Base-by-base conservation (phyloP, 257 asterid species). In the Leonotis leonurus region DNA sequence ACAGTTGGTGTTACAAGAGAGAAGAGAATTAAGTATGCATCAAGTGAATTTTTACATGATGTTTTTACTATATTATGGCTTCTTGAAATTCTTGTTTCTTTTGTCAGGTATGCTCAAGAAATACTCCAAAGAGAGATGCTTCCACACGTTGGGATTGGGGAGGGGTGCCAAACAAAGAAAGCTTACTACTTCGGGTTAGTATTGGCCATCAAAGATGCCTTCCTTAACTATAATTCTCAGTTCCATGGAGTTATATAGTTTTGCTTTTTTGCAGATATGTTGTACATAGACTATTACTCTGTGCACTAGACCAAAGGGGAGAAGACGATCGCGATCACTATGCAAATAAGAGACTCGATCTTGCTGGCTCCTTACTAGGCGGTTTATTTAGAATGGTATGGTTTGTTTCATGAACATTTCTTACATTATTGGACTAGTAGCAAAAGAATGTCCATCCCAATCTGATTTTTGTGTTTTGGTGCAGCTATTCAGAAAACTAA, bases 81-180 rank as follows among this genome's bases (percentile, higher is more conserved):
- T 44, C 27, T 17, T 3, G 3, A 21, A 16, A 12, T 26, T 7
- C 20, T 44, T 35, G 35, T 11, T 26, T 36, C 32, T 39, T 2
- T 29, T 27, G 4, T 26, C 67, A 88, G 96, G 76, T 84, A 89
- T 73, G 97, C 97, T 13, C 84, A 52, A 67, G 95, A 89, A 71
- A 89, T 89, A 56, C 97, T 89, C 62, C 94, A 89, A 71, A 79
- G 79, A 57, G 95, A 89, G 76, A 86, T 89, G 95, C 97, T 89
- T 75, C 97, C 95, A 35, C 97, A 89, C 46, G 97, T 89, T 60
- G 90, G 97, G 18, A 73, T 84, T 39, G 90, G 80, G 13, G 97
- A 89, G 64, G 68, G 73, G 50, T 84, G 85, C 26, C 94, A 86
- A 70, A 79, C 95, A 3, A 89, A 84, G 81, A 89, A 86, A 69